Evolutionary conservation across 768 basidiomycete genomes (phyloP), one percentile per base, ranked within the genome.

Genomic region (Symmetrospora coprosmae): DNA sequence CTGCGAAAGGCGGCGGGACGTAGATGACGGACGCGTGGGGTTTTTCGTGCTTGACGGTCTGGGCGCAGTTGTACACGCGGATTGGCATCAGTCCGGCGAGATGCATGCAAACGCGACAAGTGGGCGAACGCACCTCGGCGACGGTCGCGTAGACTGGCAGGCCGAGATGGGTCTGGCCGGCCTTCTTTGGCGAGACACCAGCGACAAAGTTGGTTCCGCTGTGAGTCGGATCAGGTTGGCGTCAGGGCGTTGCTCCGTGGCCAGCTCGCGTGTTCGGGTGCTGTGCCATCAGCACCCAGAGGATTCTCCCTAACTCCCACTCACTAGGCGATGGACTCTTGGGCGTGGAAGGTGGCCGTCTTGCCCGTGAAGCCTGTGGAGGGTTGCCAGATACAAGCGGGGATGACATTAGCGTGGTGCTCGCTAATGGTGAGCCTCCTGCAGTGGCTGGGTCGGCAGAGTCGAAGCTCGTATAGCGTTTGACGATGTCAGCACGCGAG

Each of bases 181-280:
- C 94, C 74, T 97, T 97, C 77, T 86, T 88, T 35, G 87, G 87
- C 2, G 88, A 91, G 53, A 94, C 90, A 64, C 94, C 94, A 60
- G 94, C 94, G 60, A 99, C 87, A 86, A 97, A 92, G 64, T 83
- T 86, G 61, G 92, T 97, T 19, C 94, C 92, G n/a, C n/a, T n/a
- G n/a, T n/a, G n/a, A n/a, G n/a, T n/a, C n/a, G n/a, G n/a, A n/a
- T n/a, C n/a, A n/a, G n/a, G n/a, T n/a, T n/a, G n/a, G n/a, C n/a
- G n/a, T n/a, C n/a, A n/a, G n/a, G n/a, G n/a, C n/a, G n/a, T n/a
- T n/a, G n/a, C n/a, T n/a, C n/a, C n/a, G n/a, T n/a, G n/a, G n/a
- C n/a, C n/a, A n/a, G n/a, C n/a, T n/a, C n/a, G n/a, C n/a, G n/a
- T n/a, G n/a, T n/a, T n/a, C n/a, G n/a, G n/a, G n/a, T n/a, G 27